Base-by-base conservation (phyloP, 345 rosid genomes). In the Turnera subulata region DNA sequence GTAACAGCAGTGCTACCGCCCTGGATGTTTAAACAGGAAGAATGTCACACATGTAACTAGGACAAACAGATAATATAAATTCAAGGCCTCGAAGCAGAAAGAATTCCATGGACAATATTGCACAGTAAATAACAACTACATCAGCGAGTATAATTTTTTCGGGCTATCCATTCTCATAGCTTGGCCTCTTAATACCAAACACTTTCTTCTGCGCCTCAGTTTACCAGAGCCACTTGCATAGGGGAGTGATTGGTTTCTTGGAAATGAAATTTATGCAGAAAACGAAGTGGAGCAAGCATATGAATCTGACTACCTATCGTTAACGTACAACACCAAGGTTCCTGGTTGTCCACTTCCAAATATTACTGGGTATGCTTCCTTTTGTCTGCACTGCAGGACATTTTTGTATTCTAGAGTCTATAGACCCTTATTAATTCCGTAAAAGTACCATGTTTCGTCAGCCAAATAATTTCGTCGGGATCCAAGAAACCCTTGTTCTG, bases 171-270 rank as follows among this genome's bases (percentile, higher is more conserved):
- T 29, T 29, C 35, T 29, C 24, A 15, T 44, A 29, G 25, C 12
- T 57, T 20, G 0, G n/a, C 45, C 5, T 16, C 49, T 46, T 42
- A 2, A 44, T 24, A 44, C n/a, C 18, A 22, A 26, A 26, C n/a
- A n/a, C 1, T 25, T 57, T 57, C 40, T 57, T 26, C 39, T 24
- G 11, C 42, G 18, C 50, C 26, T 57, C 50, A 26, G 37, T 25
- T 9, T 38, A 44, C 50, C n/a, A 11, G 25, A n/a, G 40, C 1
- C 15, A 10, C 13, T 35, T 15, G 37, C 60, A 23, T 37, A 19
- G 45, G 45, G 38, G 4, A 22, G 32, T 23, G 21, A 4, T 21
- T 32, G 1, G 16, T 39, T 17, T 11, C 43, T 11, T 1, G 7
- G 21, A 15, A 39, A 20, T 11, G 59, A 40, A 56, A 23, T 8